A percentile compares a stretch with the other conserved stretches of the same genome.
Conservation (phyloP, 139 green algal species). For the Chlorella vulgaris region DNA sequence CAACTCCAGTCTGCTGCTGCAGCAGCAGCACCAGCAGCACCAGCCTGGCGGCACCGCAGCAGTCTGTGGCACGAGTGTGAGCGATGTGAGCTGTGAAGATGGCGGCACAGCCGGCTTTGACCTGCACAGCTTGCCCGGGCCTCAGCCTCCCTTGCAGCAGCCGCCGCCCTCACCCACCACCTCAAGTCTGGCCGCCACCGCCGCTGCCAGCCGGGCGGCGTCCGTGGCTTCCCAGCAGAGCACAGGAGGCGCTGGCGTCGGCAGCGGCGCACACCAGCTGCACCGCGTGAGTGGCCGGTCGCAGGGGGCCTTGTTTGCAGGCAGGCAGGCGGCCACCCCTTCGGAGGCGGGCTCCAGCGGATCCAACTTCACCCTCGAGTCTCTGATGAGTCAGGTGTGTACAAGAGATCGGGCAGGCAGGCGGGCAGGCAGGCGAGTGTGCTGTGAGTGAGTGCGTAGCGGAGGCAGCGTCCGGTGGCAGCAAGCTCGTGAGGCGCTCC, state of each 20-base stretch:
- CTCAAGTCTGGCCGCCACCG: background rate
- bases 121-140: too few species aligned
- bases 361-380: conserved; percentile 5
- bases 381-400: conserved; percentile 15
- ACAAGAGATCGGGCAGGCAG: background rate
- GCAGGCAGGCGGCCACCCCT: background rate
- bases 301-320: background rate
- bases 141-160: background rate
- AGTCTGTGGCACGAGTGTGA: too few species aligned
- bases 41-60: too few species aligned
- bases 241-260: background rate
- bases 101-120: too few species aligned
- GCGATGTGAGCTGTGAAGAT: too few species aligned
- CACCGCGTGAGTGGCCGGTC: background rate
- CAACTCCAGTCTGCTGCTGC: too few species aligned
- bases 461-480: too few species aligned
- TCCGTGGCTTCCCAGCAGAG: conserved; percentile 6
- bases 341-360: background rate
- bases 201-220: background rate
- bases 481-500: too few species aligned
- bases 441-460: background rate
- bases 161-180: background rate
- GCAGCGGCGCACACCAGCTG: background rate
- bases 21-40: background rate
- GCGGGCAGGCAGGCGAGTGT: background rate